Evolutionary conservation across 192 early-diverging fungal species (phyloP), one percentile per base, ranked within the genome.

Genomic region (Bifiguratus adelaidae): DNA sequence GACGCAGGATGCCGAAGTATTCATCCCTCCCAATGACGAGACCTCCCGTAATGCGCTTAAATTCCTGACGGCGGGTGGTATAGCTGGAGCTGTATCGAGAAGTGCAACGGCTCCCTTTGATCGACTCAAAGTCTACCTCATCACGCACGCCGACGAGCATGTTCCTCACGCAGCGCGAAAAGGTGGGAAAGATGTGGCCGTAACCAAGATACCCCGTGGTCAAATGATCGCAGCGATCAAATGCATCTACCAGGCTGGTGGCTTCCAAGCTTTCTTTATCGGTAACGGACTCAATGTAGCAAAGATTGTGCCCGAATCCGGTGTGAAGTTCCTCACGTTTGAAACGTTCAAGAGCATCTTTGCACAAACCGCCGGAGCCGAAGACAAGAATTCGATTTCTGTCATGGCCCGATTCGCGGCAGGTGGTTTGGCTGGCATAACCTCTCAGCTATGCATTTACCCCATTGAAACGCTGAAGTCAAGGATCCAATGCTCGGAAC

Each of bases 211-310:
- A 34, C 44, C 55, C 46, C 5, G 59, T 62, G 20, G 41, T 64
- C 45, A 69, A 58, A 54, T 66, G 56, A 68, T 58, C 42, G 36
- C 52, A 13, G 78, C 67, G 3, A 60, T 84, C 11, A 58, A 44
- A 26, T 60, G 52, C 9, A 78, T 88, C 23, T 84, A 85, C 53
- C 29, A 47, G 2, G 63, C 81, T 52, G 85, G 83, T 27, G 85
- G 85, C 15, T 30, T 82, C 4, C 60, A 56, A 22, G 78, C 70
- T 2, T 86, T 86, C 48, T 88, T 80, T 49, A 65, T 75, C 19
- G 86, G 86, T 38, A 88, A 88, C 52, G 82, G 82, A 24, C 50
- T 88, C 23, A 88, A 88, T 48, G 70, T 85, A 26, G 57, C 83
- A 44, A 86, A 86, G 56, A 86, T 88, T 56, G 73, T 73, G 21